Evolutionary conservation across 2,329 filamentous ascomycete species (phyloP).

Genomic region (Aspergillus ochraceus): DNA sequence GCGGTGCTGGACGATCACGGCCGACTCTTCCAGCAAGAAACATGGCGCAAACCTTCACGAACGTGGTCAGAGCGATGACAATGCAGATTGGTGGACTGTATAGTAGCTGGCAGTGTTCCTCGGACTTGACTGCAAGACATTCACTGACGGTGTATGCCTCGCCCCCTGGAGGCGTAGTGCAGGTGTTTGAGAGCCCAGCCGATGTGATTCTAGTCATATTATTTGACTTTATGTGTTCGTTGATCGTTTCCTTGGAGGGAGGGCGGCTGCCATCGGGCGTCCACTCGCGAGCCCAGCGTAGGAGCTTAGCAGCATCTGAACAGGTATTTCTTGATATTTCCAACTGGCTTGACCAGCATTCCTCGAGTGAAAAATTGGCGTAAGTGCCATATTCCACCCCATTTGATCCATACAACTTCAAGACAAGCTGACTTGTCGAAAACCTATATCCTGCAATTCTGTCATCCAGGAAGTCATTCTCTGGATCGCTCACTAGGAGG

Average conservation of each 20-base stretch:
- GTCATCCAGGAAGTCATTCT: background rate
- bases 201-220: background rate
- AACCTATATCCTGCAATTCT: background rate
- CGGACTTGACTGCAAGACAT: background rate
- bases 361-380: too few species aligned
- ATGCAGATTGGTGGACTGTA: background rate
- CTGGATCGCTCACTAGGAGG: background rate
- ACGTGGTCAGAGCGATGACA: background rate
- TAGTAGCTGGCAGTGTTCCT: background rate
- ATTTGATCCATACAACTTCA: too few species aligned
- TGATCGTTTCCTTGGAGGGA: too few species aligned
- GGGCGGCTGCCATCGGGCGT: too few species aligned
- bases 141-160: background rate
- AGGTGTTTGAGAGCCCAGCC: background rate
- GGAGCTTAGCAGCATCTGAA: too few species aligned
- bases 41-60: background rate
- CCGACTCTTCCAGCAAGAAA: background rate
- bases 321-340: too few species aligned
- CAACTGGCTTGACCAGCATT: too few species aligned
- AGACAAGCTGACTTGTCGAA: background rate
- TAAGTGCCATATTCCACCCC: too few species aligned
- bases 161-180: background rate
- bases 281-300: too few species aligned
- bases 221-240: background rate
- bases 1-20: background rate